Evolutionary conservation across 2,329 filamentous ascomycete species (phyloP), one percentile per base, ranked within the genome.

Genomic region (Biscogniauxia sp.): DNA sequence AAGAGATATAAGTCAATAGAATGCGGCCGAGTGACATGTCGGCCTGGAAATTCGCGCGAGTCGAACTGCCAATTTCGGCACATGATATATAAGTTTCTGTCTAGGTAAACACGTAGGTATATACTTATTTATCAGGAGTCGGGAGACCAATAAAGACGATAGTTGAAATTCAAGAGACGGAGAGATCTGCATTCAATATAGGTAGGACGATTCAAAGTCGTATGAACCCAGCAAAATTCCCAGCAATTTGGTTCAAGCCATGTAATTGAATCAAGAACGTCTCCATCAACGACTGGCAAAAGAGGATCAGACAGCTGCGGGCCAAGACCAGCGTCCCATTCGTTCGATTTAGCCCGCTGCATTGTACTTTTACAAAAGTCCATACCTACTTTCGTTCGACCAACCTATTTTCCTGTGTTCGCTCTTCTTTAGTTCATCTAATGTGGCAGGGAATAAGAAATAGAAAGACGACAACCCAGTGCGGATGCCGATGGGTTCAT

Each of bases 291-390:
- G 32, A 11, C 32, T 37, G 32, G 32, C 32, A 37, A 37, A 37
- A 5, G 23, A 37, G 32, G 32, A 37, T 37, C 37, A 45, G 50
- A 51, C 32, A 41, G 54, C 23, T 59, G 57, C 20, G 60, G 26
- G 57, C 20, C 11, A 50, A 50, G 54, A 57, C 51, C 56, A 61
- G n/a, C 53, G 32, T 25, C 53, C 53, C 41, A 54, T 28, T n/a
- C 26, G 52, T 54, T 49, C 13, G 26, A 11, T 50, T 50, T 55
- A 20, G 54, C 37, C 52, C 53, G 17, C 59, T 64, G 63, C 63
- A 65, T 26, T 65, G 63, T 65, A 63, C 63, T 65, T 65, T 65
- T 65, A 65, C 63, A 65, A 65, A 65, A 65, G 63, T 55, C 57
- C 63, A 51, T 51, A 20, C 63, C 15, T 51, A 20, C 9, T 51